Evolutionary conservation across 352 stramenopile species (phyloP), one percentile per base, ranked within the genome.

Genomic region (Globisporangium heterothallicum): DNA sequence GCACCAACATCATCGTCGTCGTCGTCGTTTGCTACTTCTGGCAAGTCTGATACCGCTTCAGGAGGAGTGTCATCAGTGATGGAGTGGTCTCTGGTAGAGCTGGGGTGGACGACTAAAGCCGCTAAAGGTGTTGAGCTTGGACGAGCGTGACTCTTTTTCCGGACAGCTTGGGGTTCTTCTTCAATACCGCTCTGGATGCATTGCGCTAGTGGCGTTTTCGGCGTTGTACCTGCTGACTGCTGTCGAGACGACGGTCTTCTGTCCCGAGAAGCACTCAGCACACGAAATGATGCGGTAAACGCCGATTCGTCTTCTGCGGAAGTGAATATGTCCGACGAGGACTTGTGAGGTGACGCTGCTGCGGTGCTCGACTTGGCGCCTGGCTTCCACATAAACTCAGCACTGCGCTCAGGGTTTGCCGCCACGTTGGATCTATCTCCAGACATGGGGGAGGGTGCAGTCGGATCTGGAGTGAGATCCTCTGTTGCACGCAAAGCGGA

Each of bases 371-470:
- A 34, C 22, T 44, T 12, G 34, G 50, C 61, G 3, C 68, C 74
- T 18, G 72, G 70, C 32, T 73, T 83, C 77, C 77, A 88, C 42
- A 88, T 76, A 0, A 60, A 61, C 19, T 87, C 77, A 9, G 42
- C 43, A 40, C 5, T 41, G 4, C 24, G 25, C 7, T 53, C 29
- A 9, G 14, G 8, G 22, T 34, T 5, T 34, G 34, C 40, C 9
- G 53, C 46, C n/a, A 25, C n/a, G 2, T 1, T 24, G 27, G 13
- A 49, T 46, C 18, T 34, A 22, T 53, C 10, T 47, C 34, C 5
- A 4, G 5, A 10, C 29, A n/a, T n/a, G n/a, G n/a, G n/a, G n/a
- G n/a, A n/a, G n/a, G n/a, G n/a, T n/a, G n/a, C 6, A 38, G 25
- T 57, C 47, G 12, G 18, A 27, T 42, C 35, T 13, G 35, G 24